Evolutionary conservation across 164 flowering plant species (phyloP).

Genomic region (Vitis cinerea): DNA sequence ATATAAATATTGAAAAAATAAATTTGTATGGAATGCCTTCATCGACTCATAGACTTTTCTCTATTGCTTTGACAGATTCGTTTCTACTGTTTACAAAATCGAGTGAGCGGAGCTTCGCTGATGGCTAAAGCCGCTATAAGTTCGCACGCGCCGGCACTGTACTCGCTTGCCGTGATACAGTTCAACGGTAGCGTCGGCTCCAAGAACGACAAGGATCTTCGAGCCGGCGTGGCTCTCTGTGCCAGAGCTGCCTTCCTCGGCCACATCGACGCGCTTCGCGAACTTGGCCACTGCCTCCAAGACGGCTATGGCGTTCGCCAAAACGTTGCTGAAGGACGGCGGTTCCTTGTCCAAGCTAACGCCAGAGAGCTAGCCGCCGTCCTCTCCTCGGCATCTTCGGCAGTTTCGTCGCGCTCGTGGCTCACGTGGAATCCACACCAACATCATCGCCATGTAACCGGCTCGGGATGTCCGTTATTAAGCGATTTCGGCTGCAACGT

Average conservation of each 20-base stretch:
- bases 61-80: slow-evolving; percentile 44
- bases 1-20: neutral
- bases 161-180: slow-evolving; percentile 81
- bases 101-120: slow-evolving; percentile 69
- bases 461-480: slow-evolving; percentile 61
- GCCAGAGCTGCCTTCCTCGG: slow-evolving; percentile 74
- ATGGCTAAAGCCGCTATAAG: slow-evolving; percentile 84
- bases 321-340: slow-evolving; percentile 58
- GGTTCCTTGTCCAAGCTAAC: slow-evolving; percentile 50
- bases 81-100: slow-evolving; percentile 64
- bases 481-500: slow-evolving; percentile 95
- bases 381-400: slow-evolving; percentile 24
- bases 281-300: slow-evolving; percentile 81
- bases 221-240: slow-evolving; percentile 75
- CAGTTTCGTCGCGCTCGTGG: slow-evolving; percentile 29
- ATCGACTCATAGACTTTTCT: neutral
- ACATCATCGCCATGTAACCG: slow-evolving; percentile 20
- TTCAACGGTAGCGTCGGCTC: slow-evolving; percentile 87
- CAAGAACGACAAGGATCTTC: slow-evolving; percentile 62
- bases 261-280: slow-evolving; percentile 76
- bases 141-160: slow-evolving; percentile 68
- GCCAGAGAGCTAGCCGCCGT: slow-evolving; percentile 59
- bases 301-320: slow-evolving; percentile 77
- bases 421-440: slow-evolving; percentile 36
- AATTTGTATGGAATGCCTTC: no score